Evolutionary conservation across 306 rosid genomes (phyloP), one percentile per base, ranked within the genome.

Genomic region (Castanopsis chinensis): DNA sequence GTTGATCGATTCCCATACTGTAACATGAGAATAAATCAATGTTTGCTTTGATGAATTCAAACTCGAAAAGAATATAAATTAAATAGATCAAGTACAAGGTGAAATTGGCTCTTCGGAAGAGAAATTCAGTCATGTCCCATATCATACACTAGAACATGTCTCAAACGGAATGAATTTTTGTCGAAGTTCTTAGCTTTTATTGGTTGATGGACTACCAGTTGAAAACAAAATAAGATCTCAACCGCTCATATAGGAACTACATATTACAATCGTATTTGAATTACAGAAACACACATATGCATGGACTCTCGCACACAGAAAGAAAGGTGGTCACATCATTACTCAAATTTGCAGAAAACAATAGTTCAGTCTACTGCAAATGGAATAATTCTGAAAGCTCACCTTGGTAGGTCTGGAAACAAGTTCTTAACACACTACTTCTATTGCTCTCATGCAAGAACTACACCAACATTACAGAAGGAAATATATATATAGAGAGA

Each of bases 331-430:
- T 82, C 49, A 63, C 55, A 84, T 25, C 67, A 79, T 25, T 65
- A 69, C 69, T 78, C 83, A 49, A 59, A 77, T 79, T 79, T 75
- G 85, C 87, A 80, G 88, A 72, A 78, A 60, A 76, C 70, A 59
- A 72, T 76, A 59, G 78, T 77, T 77, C 6, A 80, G 56, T 77
- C 82, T 71, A 73, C 86, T 84, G 86, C 89, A 82, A 82, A 84
- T 20, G 56, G 75, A 77, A 81, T 67, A 72, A 83, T 53, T 57
- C 57, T 25, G 75, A 76, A 59, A 58, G 60, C 71, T 82, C n/a
- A 85, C 71, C 75, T 51, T 85, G 85, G 76, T 67, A 56, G 65
- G 56, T 14, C 19, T 69, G 12, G 6, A 33, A 33, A 32, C 45
- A 69, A 4, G 76, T 81, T 78, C 85, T 79, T 49, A 82, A 61